Evolutionary conservation across 306 rosid genomes (phyloP).

Genomic region (Pyrus pyrifolia): DNA sequence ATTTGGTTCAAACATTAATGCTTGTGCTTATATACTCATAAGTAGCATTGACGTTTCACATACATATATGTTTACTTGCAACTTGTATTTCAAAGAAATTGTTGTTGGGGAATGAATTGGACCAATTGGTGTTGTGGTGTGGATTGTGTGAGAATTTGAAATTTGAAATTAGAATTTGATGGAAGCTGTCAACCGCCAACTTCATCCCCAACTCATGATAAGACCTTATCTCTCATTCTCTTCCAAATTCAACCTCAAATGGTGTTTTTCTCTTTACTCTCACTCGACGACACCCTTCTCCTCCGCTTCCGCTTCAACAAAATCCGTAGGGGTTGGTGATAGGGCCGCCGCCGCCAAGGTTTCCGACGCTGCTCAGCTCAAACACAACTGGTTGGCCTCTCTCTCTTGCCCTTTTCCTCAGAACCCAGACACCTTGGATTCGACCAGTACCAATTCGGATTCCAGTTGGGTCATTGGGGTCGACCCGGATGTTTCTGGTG

Average conservation of each 20-base stretch:
- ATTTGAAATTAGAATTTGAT: background rate
- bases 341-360: conserved; percentile 10
- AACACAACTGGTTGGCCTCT: conserved; percentile 79
- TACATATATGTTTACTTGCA: too few species aligned
- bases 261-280: conserved; percentile 1
- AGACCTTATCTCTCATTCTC: background rate
- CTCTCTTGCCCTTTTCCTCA: conserved; percentile 48
- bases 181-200: background rate
- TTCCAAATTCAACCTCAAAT: background rate
- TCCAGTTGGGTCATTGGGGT: conserved; percentile 63
- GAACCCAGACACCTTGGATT: conserved; percentile 7
- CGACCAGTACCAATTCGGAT: conserved; percentile 12
- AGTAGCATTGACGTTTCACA: too few species aligned
- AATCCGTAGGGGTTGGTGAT: background rate
- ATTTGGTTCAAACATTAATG: too few species aligned
- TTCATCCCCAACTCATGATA: background rate
- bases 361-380: conserved; percentile 48
- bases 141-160: background rate
- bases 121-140: background rate
- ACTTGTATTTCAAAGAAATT: too few species aligned
- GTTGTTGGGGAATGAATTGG: background rate
- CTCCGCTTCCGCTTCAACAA: background rate
- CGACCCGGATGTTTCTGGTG: conserved; percentile 84
- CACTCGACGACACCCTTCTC: background rate
- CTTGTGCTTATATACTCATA: too few species aligned